Conservation (phyloP, 2,329 filamentous ascomycete genomes). For the Delphinella strobiligena region DNA sequence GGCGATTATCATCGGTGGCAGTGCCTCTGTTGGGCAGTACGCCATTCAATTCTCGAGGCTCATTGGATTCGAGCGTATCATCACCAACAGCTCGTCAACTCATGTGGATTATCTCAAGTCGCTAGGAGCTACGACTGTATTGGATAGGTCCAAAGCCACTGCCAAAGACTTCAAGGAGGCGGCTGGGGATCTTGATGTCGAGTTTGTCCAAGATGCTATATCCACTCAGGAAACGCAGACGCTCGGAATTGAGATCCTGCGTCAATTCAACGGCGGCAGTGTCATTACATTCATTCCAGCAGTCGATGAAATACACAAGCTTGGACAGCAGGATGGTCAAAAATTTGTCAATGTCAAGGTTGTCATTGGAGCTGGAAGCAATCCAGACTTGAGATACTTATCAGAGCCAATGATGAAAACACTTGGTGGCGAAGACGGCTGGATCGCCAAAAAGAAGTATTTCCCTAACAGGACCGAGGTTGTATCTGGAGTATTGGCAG, state of each 20-base stretch:
- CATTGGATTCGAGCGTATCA: slow-evolving; percentile 20
- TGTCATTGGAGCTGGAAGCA: neutral
- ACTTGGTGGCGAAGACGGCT: neutral
- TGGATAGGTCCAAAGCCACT: slow-evolving; percentile 20
- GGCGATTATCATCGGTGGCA: slow-evolving; percentile 25
- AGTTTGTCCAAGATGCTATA: neutral
- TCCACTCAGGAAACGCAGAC: neutral
- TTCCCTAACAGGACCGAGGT: neutral
- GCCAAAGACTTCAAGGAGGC: slow-evolving; percentile 11
- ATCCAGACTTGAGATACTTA: neutral
- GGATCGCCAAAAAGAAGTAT: neutral
- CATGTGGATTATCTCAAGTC: slow-evolving; percentile 16
- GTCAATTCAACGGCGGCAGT: neutral
- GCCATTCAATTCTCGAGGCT: slow-evolving; percentile 23
- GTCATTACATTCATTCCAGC: too few species aligned
- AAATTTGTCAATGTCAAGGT: neutral
- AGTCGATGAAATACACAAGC: too few species aligned
- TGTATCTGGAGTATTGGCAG: neutral
- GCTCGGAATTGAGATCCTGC: neutral
- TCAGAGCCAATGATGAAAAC: neutral
- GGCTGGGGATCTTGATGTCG: neutral
- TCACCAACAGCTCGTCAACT: slow-evolving; percentile 20
- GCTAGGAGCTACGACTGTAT: slow-evolving; percentile 17
- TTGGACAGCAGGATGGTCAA: neutral
- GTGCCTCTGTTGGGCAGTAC: slow-evolving; percentile 21